phyloP scores from a whole-genome alignment of 768 basidiomycete species.

The Phanerochaete sordida region DNA sequence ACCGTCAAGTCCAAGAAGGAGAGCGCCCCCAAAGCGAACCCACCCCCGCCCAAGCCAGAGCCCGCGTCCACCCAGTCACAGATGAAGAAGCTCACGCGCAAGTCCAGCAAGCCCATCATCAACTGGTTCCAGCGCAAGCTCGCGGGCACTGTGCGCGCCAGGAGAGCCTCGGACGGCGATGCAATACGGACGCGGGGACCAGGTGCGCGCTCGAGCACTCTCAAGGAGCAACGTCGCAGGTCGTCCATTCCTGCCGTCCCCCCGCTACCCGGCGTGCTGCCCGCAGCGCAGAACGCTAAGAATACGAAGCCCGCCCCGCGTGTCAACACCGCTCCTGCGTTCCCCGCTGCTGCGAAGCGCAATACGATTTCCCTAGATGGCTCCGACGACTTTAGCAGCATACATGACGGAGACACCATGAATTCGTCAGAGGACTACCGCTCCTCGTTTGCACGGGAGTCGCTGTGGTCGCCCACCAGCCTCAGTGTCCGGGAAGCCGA shows the following conservation, averaged over 20 bases:
- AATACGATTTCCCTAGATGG: slow-evolving; percentile 62
- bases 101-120: slow-evolving; percentile 81
- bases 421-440: slow-evolving; percentile 47
- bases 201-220: slow-evolving; percentile 11
- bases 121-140: slow-evolving; percentile 90
- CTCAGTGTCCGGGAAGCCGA: slow-evolving; percentile 68
- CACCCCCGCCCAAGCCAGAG: slow-evolving; percentile 1
- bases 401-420: slow-evolving; percentile 33
- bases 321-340: slow-evolving; percentile 14
- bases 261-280: slow-evolving; percentile 16
- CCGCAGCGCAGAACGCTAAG: slow-evolving; percentile 11
- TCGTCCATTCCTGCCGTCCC: slow-evolving; percentile 21
- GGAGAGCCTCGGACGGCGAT: slow-evolving; percentile 40
- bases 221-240: slow-evolving; percentile 25
- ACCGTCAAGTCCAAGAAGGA: slow-evolving; percentile 24
- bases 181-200: slow-evolving; percentile 11
- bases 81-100: slow-evolving; percentile 61
- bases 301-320: slow-evolving; percentile 17
- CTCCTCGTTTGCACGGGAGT: slow-evolving; percentile 66
- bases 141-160: slow-evolving; percentile 59
- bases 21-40: background rate
- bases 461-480: slow-evolving; percentile 77
- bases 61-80: slow-evolving; percentile 26
- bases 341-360: slow-evolving; percentile 15
- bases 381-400: slow-evolving; percentile 39